phyloP scores from a whole-genome alignment of 768 basidiomycete genomes.

The Candolleomyces aberdarensis region DNA sequence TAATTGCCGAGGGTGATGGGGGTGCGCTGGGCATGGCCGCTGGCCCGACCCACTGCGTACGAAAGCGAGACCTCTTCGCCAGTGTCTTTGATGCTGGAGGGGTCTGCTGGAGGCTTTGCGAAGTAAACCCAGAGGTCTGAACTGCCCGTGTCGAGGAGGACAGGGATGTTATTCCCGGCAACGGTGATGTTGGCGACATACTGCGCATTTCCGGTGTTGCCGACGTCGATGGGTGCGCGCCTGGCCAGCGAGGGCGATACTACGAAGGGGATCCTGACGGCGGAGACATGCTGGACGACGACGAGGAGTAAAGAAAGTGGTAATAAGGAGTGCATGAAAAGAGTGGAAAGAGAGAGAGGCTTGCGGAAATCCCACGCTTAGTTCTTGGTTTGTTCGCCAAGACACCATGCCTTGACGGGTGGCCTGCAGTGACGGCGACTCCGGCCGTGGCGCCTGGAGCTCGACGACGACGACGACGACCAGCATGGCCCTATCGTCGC shows the following conservation, averaged over 20 bases:
- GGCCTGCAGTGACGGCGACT: neutral
- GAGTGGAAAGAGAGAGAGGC: conserved; percentile 18
- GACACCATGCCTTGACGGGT: neutral
- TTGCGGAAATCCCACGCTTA: conserved; percentile 3
- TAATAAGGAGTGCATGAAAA: conserved; percentile 20
- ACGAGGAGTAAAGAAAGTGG: conserved; percentile 41
- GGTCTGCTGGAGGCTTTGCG: conserved; percentile 24
- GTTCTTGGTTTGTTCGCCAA: conserved; percentile 6
- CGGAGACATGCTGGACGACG: conserved; percentile 36
- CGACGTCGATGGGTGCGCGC: conserved; percentile 41
- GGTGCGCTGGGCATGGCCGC: conserved; percentile 46
- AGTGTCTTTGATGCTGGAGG: conserved; percentile 50
- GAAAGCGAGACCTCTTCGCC: conserved; percentile 54
- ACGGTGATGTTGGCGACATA: conserved; percentile 73
- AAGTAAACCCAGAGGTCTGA: conserved; percentile 76
- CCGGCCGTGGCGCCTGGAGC: too few species aligned
- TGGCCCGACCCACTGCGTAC: conserved; percentile 69
- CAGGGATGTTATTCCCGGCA: conserved; percentile 52
- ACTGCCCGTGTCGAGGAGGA: conserved; percentile 78
- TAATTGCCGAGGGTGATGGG: conserved; percentile 52
- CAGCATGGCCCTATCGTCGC: neutral
- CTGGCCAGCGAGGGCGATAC: conserved; percentile 33
- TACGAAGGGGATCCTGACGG: conserved; percentile 34
- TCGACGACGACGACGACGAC: neutral
- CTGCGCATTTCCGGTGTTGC: conserved; percentile 68